Evolutionary conservation across 495 filamentous ascomycete species (phyloP).

Genomic region (Delitschia confertaspora): DNA sequence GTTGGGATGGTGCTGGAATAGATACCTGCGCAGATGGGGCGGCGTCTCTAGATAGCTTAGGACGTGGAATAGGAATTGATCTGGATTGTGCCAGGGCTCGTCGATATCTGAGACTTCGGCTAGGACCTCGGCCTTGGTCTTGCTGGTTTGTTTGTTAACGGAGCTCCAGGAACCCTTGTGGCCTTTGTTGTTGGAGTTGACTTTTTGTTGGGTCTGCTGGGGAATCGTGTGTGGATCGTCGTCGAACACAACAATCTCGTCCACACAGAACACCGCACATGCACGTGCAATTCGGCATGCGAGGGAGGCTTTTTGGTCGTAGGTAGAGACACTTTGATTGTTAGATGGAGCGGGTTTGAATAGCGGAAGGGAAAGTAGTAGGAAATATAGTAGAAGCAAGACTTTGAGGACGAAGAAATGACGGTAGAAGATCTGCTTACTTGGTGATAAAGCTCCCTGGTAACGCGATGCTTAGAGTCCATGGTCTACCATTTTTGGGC

Average conservation of each 20-base stretch:
- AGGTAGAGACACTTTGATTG: conserved; percentile 29
- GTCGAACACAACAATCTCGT: conserved; percentile 68
- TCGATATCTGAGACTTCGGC: conserved; percentile 43
- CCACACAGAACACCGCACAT: conserved; percentile 64
- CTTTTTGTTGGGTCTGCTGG: not conserved
- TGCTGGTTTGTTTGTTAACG: conserved; percentile 18
- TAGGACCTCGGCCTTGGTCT: conserved; percentile 13
- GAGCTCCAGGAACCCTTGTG: not conserved
- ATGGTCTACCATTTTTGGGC: conserved; percentile 38
- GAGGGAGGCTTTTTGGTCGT: conserved; percentile 56
- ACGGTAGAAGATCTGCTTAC: conserved; percentile 32
- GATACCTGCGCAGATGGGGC: conserved; percentile 56
- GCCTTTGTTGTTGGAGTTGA: too few relatives aligned
- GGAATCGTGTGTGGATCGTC: conserved; percentile 38
- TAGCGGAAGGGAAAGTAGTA: not conserved
- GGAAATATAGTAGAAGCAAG: not conserved
- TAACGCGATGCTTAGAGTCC: conserved; percentile 50
- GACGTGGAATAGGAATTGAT: conserved; percentile 62
- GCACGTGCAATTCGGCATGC: conserved; percentile 64
- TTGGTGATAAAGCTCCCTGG: conserved; percentile 53
- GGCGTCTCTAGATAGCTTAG: conserved; percentile 68
- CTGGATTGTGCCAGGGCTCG: conserved; percentile 56
- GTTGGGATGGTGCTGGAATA: conserved; percentile 66
- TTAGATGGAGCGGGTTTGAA: conserved; percentile 3
- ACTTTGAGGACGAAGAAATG: not conserved